Base-by-base conservation (phyloP, 257 asterid genomes). In the Perilla frutescens region DNA sequence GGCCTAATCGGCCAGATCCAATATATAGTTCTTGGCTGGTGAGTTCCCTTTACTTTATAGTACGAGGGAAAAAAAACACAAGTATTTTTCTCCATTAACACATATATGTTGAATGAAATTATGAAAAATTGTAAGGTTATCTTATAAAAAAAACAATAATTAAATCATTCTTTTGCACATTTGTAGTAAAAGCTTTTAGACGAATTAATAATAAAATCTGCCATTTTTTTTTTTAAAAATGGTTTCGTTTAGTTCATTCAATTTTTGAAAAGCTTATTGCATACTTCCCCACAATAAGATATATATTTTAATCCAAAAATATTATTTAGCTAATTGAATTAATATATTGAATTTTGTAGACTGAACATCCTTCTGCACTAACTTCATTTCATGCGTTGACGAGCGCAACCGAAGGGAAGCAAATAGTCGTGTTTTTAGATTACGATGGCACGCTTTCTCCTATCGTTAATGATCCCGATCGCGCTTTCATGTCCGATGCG, bases 401-500 rank as follows among this genome's bases (percentile, higher is more conserved):
- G 76, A 74, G 32, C 4, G 60, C 7, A 2, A 68, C 72, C 0
- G 37, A 71, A 36, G 85, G 84, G 41, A 92, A 87, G 73, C 81
- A 85, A 44, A 79, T 92, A 12, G 96, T 87, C 15, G 87, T 92
- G 85, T 92, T 92, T 72, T 71, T 88, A 59, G 98, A 92, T 40
- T 92, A 90, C 54, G 97, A 92, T 34, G 97, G 96, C 15, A 92
- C 97, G 44, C 89, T 92, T 37, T 81, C 96, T 0, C 98, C 98
- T 2, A 90, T 92, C 36, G 96, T 90, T 1, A 82, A 66, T 20
- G 98, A 92, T 26, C 98, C 96, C 50, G 85, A 92, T 15, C 70
- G 83, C 10, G 98, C 96, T 7, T 90, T 90, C 86, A 90, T 92
- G 96, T 85, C 98, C n/a, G 86, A 86, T 72, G 76, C 73, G 81